Evolutionary conservation across 805 yeast genomes (phyloP), one percentile per base, ranked within the genome.

Genomic region (Wickerhamiella galacta): DNA sequence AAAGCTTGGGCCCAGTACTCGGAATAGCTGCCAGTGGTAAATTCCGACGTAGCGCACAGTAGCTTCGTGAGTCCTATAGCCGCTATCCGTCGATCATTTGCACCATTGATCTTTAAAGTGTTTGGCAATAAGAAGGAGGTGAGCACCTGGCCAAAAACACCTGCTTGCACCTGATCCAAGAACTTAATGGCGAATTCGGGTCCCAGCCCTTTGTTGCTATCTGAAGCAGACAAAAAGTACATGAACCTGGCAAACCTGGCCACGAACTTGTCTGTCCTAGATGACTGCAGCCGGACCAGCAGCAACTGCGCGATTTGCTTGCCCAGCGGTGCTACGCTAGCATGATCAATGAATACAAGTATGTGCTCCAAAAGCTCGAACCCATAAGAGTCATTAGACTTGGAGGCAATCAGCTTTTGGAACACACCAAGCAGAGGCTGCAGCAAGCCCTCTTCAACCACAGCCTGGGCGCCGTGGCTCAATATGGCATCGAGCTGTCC

Each of bases 371-470:
- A 56, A 27, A 90, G 58, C 36, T 90, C 96, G 53, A 90, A 77
- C 2, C 95, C 96, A 46, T 71, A 66, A 24, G 57, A 57, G 46
- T 90, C 96, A 46, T 82, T 76, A 11, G 72, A 66, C 43, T 76
- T 78, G 0, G 95, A 81, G 1, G 95, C 72, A 32, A 90, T 71
- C 42, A 90, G 61, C 52, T 85, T 82, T 58, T 92, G 98, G 63
- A 81, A 92, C n/a, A 90, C 93, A 25, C 99, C 99, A 25, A 90
- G 60, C 20, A 90, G 68, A 3, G 95, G 93, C 22, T 78, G 68
- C 26, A 82, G 52, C 25, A 49, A 34, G 31, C 63, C 66, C 12
- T 52, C 51, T 19, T 52, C 47, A n/a, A 72, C 56, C 7, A 58
- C 46, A 42, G 61, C 56, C 16, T 47, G 47, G 2, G 56, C 47